These are phyloP conservation scores for Backusella circina DNA, from an alignment of 192 early-diverging fungal genomes.

Conservation along the genomic window DNA sequence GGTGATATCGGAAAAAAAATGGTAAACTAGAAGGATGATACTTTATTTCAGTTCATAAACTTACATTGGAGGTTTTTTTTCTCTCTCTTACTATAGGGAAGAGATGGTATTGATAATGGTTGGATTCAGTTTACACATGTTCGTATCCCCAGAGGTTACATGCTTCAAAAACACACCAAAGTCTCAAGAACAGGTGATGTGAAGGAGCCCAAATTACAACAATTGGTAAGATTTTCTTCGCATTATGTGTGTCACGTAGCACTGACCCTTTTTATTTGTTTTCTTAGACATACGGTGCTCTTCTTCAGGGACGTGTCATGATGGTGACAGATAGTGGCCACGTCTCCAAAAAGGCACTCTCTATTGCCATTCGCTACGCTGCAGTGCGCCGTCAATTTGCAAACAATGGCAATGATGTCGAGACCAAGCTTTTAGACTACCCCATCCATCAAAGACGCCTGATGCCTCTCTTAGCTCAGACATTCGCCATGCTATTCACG, in stretches of 20 bases:
- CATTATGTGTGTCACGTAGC: not conserved
- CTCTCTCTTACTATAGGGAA: conserved; percentile 15
- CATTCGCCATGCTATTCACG: conserved; percentile 90
- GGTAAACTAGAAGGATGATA: conserved; percentile 20
- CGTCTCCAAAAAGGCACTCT: conserved; percentile 85
- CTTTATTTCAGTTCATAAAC: not conserved
- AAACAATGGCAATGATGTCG: conserved; percentile 52
- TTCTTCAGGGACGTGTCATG: conserved; percentile 79
- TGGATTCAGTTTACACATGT: conserved; percentile 94
- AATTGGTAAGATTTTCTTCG: conserved; percentile 46
- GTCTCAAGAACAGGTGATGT: conserved; percentile 77
- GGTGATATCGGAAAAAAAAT: conserved; percentile 95
- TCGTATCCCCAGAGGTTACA: conserved; percentile 82
- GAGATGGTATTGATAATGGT: conserved; percentile 90
- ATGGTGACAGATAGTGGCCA: conserved; percentile 86
- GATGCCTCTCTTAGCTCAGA: conserved; percentile 86
- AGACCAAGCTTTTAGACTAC: conserved; percentile 92
- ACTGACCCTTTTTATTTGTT: not conserved
- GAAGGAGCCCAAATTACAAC: conserved; percentile 74
- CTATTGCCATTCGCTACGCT: conserved; percentile 89
- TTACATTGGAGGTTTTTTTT: not conserved
- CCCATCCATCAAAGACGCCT: conserved; percentile 91
- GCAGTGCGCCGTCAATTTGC: conserved; percentile 89
- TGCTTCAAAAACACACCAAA: conserved; percentile 94
- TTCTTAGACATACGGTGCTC: conserved; percentile 70